Evolutionary conservation across 1,139 yeast genomes (phyloP), one percentile per base, ranked within the genome.

Genomic region (Chernovozyma aurita): DNA sequence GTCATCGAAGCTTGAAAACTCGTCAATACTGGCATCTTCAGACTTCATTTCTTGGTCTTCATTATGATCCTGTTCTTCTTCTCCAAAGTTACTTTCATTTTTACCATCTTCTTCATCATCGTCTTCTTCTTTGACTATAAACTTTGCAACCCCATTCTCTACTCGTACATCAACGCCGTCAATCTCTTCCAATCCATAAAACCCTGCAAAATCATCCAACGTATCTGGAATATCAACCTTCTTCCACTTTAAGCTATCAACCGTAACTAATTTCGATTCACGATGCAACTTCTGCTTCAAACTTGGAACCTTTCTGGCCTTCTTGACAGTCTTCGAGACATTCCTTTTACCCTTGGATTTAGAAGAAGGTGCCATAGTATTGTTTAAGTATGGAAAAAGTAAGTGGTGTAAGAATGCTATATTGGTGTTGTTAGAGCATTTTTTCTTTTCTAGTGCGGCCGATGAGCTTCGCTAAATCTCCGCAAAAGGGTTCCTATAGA

Each of bases 151-250:
- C 13, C 95, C 95, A 39, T 78, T 67, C 3, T 78, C 76, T 38
- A 78, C 69, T 43, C 76, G 76, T 4, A 90, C 90, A 49, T 76
- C 90, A 18, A 90, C 97, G 20, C 96, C 97, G 37, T 88, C 97
- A 36, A 92, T 75, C 56, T 92, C 98, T 57, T 92, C 97, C 30
- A 92, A 63, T 0, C 97, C 98, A 58, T 80, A 86, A 47, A 88
- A 82, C 0, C 97, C 97, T 49, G 84, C 90, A 53, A 84, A 85
- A 56, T 86, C 95, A 41, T 82, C 96, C 42, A 86, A 59, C 27
- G 87, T 81, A 45, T 85, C 92, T 4, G 95, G 92, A 34, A 92
- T 75, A 2, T 82, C 84, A 12, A 87, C 95, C 4, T 80, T 60
- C 48, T 83, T 84, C 98, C 98, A 92, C 16, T 65, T 62, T 44